Evolutionary conservation across 306 rosid genomes (phyloP).

Genomic region (Spatholobus suberectus): DNA sequence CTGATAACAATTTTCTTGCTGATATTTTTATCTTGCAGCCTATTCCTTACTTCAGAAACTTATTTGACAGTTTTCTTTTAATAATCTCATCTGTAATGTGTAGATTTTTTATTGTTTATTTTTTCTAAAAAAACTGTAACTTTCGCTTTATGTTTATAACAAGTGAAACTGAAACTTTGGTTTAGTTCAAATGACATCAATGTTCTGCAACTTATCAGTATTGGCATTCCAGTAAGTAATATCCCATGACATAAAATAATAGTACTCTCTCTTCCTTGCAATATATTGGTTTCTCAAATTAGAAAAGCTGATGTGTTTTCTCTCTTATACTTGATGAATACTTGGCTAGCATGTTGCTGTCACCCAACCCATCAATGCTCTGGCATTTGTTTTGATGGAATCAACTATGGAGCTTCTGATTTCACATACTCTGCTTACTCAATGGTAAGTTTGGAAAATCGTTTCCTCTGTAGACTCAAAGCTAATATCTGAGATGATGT

Average conservation of each 20-base stretch:
- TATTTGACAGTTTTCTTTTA: background rate
- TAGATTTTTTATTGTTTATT: background rate
- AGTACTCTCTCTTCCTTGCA: background rate
- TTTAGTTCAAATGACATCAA: conserved; percentile 49
- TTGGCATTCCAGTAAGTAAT: conserved; percentile 83
- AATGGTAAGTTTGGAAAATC: conserved; percentile 61
- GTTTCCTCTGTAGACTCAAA: background rate
- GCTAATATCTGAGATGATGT: conserved; percentile 1
- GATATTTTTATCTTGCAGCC: background rate
- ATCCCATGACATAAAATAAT: conserved; percentile 9
- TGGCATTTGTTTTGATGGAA: conserved; percentile 90
- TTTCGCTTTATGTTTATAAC: background rate
- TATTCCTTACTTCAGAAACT: background rate
- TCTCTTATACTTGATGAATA: conserved; percentile 26
- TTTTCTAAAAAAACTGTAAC: background rate
- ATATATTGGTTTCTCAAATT: background rate
- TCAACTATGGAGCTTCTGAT: conserved; percentile 93
- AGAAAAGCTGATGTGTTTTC: background rate
- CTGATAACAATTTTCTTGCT: background rate
- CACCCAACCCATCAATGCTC: conserved; percentile 83
- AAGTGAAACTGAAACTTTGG: background rate
- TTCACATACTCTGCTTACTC: conserved; percentile 83
- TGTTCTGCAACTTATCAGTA: conserved; percentile 63
- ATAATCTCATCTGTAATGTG: background rate
- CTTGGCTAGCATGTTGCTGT: conserved; percentile 80